Evolutionary conservation across 2,329 filamentous ascomycete genomes (phyloP), one percentile per base, ranked within the genome.

Genomic region (Hypoxylon sp.): DNA sequence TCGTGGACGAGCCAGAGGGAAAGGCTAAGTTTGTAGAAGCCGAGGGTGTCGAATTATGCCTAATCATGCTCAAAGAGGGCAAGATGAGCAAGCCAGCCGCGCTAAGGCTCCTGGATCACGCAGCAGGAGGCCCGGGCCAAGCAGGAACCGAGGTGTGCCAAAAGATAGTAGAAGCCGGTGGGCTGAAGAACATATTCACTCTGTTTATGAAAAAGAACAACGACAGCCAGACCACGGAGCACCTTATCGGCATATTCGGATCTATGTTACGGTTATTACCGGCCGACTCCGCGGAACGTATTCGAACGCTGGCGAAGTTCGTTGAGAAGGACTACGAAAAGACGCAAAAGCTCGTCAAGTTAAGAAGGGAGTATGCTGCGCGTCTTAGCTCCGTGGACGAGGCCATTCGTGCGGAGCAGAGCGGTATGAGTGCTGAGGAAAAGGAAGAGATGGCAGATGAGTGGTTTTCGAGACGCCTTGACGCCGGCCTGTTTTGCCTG

Each of bases 321-420:
- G 92, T 97, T 17, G 96, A 99, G 79, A 97, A 93, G 77, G 90
- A 97, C 71, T 97, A 97, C 78, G 93, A 91, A 72, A 98, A 98
- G 83, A 88, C 93, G 39, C 82, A 78, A 5, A 93, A 90, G 76
- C 83, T 98, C 3, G 79, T 97, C 37, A 84, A 86, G 66, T 79
- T 98, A 52, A 88, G 94, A 44, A 82, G 88, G 52, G 91, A 92
- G 11, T 97, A 94, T 77, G 86, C 87, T 0, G 82, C 85, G 0
- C 86, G 88, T 15, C 80, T 97, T 1, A 82, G 81, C 0, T 82
- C 85, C 0, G 89, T 93, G 0, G 91, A 94, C 56, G 80, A 85
- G 56, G 82, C 86, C 55, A 91, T 94, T 62, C 83, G 77, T 17
- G 79, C 81, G 67, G 88, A 92, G 75, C 87, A 87, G 58, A 82